Conservation (phyloP, 2,329 filamentous ascomycete species). For the Lachnellula hyalina region DNA sequence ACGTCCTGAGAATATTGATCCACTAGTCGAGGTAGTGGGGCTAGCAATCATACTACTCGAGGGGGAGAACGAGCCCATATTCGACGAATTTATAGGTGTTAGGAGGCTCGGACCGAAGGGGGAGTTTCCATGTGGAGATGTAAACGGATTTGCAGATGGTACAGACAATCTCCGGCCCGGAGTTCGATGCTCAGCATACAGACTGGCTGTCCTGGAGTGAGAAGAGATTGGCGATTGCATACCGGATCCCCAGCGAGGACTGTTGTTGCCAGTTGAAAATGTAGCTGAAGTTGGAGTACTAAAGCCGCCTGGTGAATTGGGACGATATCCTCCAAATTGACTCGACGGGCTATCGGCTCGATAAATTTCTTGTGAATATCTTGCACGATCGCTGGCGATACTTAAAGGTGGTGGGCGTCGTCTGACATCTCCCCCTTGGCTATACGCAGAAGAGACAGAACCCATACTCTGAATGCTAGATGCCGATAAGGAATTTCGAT, state of each 20-base stretch:
- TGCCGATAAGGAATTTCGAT: constrained; percentile 73
- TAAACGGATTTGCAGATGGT: constrained; percentile 72
- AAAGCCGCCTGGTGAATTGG: constrained; percentile 66
- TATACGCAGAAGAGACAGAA: constrained; percentile 56
- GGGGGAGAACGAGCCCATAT: constrained; percentile 49
- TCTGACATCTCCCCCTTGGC: constrained; percentile 54
- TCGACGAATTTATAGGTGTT: constrained; percentile 49
- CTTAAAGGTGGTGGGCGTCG: constrained; percentile 75
- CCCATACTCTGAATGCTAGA: constrained; percentile 64
- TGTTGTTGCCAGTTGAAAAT: constrained; percentile 71
- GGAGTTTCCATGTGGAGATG: constrained; percentile 52
- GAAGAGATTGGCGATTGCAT: constrained; percentile 68
- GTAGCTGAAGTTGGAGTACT: constrained; percentile 81
- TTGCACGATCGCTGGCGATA: constrained; percentile 69
- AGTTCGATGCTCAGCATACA: constrained; percentile 62
- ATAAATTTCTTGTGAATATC: constrained; percentile 64
- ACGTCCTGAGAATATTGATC: constrained; percentile 51
- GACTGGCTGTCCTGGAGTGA: constrained; percentile 64
- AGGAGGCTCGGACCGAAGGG: constrained; percentile 51
- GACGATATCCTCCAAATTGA: constrained; percentile 57
- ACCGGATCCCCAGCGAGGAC: constrained; percentile 65
- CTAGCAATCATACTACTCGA: constrained; percentile 56
- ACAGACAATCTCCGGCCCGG: constrained; percentile 76
- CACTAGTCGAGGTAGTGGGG: constrained; percentile 56
- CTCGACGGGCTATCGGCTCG: constrained; percentile 49